phyloP scores from a whole-genome alignment of 2,329 filamentous ascomycete species.

The Exophiala spinifera region DNA sequence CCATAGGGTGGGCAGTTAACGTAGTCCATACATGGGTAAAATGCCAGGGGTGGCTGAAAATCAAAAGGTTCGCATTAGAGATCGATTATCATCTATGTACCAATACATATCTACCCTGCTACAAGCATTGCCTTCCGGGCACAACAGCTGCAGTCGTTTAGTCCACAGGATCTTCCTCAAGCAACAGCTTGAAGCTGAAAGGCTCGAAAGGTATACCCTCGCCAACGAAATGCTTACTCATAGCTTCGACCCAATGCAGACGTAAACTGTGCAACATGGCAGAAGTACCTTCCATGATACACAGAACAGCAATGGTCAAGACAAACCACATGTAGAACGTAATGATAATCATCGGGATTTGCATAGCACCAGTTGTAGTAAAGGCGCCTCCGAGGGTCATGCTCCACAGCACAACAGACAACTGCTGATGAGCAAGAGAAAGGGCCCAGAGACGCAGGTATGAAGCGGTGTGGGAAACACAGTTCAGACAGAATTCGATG shows the following conservation, averaged over 20 bases:
- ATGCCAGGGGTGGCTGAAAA: no score
- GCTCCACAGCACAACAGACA: slow-evolving; percentile 90
- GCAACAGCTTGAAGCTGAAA: slow-evolving; percentile 78
- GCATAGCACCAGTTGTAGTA: slow-evolving; percentile 59
- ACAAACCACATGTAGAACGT: slow-evolving; percentile 89
- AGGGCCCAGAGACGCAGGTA: slow-evolving; percentile 98
- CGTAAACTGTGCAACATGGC: slow-evolving; percentile 91
- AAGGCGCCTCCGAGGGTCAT: slow-evolving; percentile 89
- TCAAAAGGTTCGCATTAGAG: not conserved
- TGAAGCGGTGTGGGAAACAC: slow-evolving; percentile 96
- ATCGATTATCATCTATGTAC: not conserved
- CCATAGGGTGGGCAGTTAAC: no score
- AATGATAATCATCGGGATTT: slow-evolving; percentile 76
- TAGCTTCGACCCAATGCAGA: slow-evolving; percentile 95
- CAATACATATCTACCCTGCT: not conserved
- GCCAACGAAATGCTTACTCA: slow-evolving; percentile 96
- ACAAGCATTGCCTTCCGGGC: not conserved
- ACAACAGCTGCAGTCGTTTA: slow-evolving; percentile 24
- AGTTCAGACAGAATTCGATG: slow-evolving; percentile 92
- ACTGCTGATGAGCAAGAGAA: slow-evolving; percentile 95
- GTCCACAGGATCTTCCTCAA: slow-evolving; percentile 71
- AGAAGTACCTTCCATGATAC: slow-evolving; percentile 93
- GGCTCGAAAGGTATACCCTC: slow-evolving; percentile 82
- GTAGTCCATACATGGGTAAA: no score
- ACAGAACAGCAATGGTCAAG: slow-evolving; percentile 74